Base-by-base conservation (phyloP, 441 rosid genomes). In the Pelargonium myrrhifolium region DNA sequence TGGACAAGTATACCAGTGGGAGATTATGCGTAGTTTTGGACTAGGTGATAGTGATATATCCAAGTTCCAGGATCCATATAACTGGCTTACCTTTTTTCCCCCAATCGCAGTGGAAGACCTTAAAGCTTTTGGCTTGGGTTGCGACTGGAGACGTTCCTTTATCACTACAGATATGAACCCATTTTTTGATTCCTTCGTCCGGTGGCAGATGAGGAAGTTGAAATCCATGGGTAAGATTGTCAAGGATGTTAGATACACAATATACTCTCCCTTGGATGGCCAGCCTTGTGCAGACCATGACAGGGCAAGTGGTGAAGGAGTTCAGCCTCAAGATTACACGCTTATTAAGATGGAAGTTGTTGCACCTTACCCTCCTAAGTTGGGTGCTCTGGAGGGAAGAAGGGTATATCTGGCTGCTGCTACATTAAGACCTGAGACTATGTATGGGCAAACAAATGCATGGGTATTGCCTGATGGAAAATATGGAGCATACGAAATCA, bases 261-360 rank as follows among this genome's bases (percentile, higher is more conserved):
- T 93, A 60, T 93, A 77, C 80, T 93, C 98, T 31, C 98, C 98
- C 18, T 76, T 89, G 21, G 98, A 93, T 73, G 97, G 90, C 39
- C 98, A 90, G 80, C 98, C 97, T 20, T 93, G 97, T 62, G 97
- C 97, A 0, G 97, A 90, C 79, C 97, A 90, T 66, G 98, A 93
- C 76, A 83, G 97, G 77, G 98, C 98, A 62, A 77, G 77, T 45
- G 98, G 98, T 26, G 98, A 93, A 85, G 97, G 94, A 72, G 92
- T 90, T 58, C 97, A 82, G 77, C 97, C 98, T 11, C 97, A 90
- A 66, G 98, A 93, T 31, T 93, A 93, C 69, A 87, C 94, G 22
- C 82, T 90, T 55, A 80, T 93, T 47, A 93, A 90, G 83, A 90
- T 90, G 98, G 96, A 90, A 76, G 89, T 90, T n/a, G 70, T 80